A percentile compares a stretch with the other conserved stretches of the same genome.
Evolutionary conservation across 768 basidiomycete species (phyloP).

Genomic region (Tubosaeta sp.): DNA sequence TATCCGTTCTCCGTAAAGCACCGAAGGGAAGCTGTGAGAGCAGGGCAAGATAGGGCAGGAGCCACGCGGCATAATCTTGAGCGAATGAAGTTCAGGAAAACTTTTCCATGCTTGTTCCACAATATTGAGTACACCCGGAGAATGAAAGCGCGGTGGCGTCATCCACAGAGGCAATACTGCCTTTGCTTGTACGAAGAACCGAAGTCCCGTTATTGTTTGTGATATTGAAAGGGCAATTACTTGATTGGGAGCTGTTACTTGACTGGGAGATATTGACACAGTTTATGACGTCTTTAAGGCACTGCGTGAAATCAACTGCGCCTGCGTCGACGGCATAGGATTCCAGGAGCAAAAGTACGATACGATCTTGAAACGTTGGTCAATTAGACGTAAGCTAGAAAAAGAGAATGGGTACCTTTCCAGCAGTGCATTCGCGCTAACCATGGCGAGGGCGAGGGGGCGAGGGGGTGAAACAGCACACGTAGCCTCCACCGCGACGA

Average conservation of each 20-base stretch:
- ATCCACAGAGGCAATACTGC: neutral
- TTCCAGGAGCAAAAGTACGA: neutral
- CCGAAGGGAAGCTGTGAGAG: constrained; percentile 50
- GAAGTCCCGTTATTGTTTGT: constrained; percentile 8
- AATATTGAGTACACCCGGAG: neutral
- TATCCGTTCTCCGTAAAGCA: constrained; percentile 35
- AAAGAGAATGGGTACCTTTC: constrained; percentile 3
- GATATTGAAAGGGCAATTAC: constrained; percentile 4
- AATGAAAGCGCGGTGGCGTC: constrained; percentile 11
- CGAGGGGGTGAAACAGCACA: too few species aligned
- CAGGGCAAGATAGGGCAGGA: constrained; percentile 46
- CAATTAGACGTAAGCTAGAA: neutral
- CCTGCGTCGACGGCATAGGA: neutral
- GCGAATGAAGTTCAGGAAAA: constrained; percentile 24
- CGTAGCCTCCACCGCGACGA: too few species aligned
- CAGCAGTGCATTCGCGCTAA: neutral
- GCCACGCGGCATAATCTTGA: constrained; percentile 41
- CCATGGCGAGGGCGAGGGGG: too few species aligned
- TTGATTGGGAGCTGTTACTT: neutral
- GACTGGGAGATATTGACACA: neutral
- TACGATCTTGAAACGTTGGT: neutral
- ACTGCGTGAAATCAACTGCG: constrained; percentile 11
- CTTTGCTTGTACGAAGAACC: constrained; percentile 10
- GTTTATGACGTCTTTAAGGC: constrained; percentile 4
- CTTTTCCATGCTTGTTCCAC: constrained; percentile 9